Base-by-base conservation (phyloP, 306 rosid species). In the Alnus glutinosa region DNA sequence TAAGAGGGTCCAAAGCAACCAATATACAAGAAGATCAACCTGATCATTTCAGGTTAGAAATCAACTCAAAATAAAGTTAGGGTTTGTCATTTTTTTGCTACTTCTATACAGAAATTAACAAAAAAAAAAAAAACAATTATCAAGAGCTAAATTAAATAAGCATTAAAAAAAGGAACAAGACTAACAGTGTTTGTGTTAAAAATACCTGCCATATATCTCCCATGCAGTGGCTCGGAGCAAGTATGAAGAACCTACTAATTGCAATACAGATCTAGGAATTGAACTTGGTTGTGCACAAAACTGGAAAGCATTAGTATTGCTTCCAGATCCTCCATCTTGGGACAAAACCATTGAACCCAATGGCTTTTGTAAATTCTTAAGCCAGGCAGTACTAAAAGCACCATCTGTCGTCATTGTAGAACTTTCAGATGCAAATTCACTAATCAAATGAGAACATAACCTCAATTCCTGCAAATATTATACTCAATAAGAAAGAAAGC, bases 161-260 rank as follows among this genome's bases (percentile, higher is more conserved):
- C 48, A 78, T 34, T 79, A 55, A 69, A 57, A 48, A 74, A 54
- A 34, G 1, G 37, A 42, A 62, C 2, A 52, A 61, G 7, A 49
- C 8, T 9, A 19, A 79, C 52, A 55, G 71, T 8, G 50, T 28
- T 66, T 47, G 52, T 30, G 30, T 57, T 34, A 39, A 51, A 50
- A 75, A 55, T 90, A 95, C 98, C 98, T 92, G 79, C 98, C 97
- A 78, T 95, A 91, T 80, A 89, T 85, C 84, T 92, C 98, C 97
- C 94, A 92, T 34, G 98, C 89, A 81, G 92, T 91, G 50, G 98
- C 92, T 32, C 97, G 95, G 19, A 91, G 89, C 75, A 94, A 79
- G 88, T 86, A 92, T 52, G 98, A 91, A 68, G 96, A 92, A 81
- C 98, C 97, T 80, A 92, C 76, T 79, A 91, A 85, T 82, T 92